phyloP scores from a whole-genome alignment of 306 rosid species.

The Abrus precatorius region DNA sequence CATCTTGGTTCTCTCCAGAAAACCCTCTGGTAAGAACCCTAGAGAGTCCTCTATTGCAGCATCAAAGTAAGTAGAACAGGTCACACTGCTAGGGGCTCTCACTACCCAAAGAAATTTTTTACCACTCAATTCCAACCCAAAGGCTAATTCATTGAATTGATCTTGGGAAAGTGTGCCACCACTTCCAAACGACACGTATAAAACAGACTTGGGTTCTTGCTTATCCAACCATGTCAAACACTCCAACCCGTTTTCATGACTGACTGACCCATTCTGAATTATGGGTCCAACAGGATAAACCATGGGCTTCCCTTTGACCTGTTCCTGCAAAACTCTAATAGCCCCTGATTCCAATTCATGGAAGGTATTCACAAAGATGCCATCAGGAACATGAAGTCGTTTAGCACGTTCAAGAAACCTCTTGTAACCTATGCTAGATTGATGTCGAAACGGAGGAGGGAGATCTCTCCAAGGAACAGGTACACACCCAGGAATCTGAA shows the following conservation, averaged over 20 bases:
- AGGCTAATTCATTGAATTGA: slow-evolving; percentile 48
- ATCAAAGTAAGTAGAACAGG: slow-evolving; percentile 24
- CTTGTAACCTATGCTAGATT: slow-evolving; percentile 16
- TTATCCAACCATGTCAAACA: slow-evolving; percentile 48
- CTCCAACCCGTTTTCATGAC: slow-evolving; percentile 12
- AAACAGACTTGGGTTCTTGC: slow-evolving; percentile 46
- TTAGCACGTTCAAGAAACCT: slow-evolving; percentile 15
- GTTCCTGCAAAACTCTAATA: slow-evolving; percentile 4
- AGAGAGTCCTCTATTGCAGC: slow-evolving; percentile 37
- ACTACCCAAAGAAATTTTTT: slow-evolving; percentile 49
- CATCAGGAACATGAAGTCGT: slow-evolving; percentile 32
- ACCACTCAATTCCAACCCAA: slow-evolving; percentile 49
- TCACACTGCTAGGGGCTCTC: slow-evolving; percentile 37
- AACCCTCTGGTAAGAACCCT: slow-evolving; percentile 37
- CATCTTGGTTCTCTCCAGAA: slow-evolving; percentile 46
- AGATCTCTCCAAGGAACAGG: slow-evolving; percentile 19
- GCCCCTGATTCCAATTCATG: slow-evolving; percentile 35
- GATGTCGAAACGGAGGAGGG: slow-evolving; percentile 25
- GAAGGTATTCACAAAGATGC: slow-evolving; percentile 44
- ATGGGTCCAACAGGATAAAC: slow-evolving; percentile 56
- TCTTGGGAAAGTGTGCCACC: slow-evolving; percentile 51
- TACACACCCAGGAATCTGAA: slow-evolving; percentile 48
- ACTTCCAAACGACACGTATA: slow-evolving; percentile 54
- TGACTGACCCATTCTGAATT: slow-evolving; percentile 32
- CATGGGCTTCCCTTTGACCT: background rate